Percentiles rank a stretch among this genome's conserved stretches.
These are phyloP conservation scores for Solanum chaucha DNA, from an alignment of 257 asterid species.

Conservation along the genomic window DNA sequence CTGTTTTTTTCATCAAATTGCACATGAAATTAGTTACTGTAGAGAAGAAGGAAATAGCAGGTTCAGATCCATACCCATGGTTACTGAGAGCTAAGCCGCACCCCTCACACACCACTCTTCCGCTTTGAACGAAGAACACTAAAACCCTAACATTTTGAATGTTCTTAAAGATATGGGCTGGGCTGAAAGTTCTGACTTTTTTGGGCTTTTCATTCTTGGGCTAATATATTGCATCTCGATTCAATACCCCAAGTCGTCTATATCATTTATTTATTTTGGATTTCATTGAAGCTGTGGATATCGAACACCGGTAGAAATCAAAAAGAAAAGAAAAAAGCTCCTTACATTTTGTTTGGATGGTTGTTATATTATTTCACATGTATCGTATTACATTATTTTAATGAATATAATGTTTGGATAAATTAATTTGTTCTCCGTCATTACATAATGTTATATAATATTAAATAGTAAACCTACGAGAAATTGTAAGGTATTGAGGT, in stretches of 20 bases:
- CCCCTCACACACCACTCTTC: neutral
- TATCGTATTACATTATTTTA: too few relatives aligned
- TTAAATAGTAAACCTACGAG: too few relatives aligned
- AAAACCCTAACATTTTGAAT: conserved; percentile 12
- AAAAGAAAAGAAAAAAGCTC: too few relatives aligned
- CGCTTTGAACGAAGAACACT: neutral
- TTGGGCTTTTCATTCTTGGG: neutral
- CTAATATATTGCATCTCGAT: neutral
- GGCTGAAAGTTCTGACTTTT: neutral
- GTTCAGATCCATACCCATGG: neutral
- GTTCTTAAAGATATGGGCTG: neutral
- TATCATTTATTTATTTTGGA: too few relatives aligned
- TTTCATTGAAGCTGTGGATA: too few relatives aligned
- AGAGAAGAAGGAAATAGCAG: neutral
- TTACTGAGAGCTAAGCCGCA: neutral
- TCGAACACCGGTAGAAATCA: too few relatives aligned
- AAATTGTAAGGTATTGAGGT: too few relatives aligned
- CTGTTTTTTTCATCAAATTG: neutral
- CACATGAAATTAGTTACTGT: neutral
- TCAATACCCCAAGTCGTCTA: neutral
- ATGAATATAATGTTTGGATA: too few relatives aligned
- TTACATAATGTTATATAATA: too few relatives aligned
- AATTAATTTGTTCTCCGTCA: too few relatives aligned
- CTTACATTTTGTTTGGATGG: too few relatives aligned
- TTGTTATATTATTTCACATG: too few relatives aligned